phyloP scores from a whole-genome alignment of 1,284 basidiomycete species.

The Volvariella volvacea region DNA sequence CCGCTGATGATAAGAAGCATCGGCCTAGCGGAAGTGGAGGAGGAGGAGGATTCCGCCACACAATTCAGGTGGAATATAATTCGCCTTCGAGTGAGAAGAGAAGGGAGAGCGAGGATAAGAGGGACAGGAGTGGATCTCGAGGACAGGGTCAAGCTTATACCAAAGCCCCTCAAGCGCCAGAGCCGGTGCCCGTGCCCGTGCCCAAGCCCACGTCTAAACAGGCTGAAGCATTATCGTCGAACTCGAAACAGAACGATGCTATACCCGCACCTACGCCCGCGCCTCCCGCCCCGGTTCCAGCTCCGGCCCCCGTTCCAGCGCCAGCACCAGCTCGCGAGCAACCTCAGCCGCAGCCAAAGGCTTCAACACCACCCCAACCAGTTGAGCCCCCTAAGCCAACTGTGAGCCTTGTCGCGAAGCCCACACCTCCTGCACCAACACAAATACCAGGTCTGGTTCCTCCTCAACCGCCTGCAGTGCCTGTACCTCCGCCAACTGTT shows the following conservation, averaged over 20 bases:
- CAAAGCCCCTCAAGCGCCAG: neutral
- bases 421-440: neutral
- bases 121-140: conserved; percentile 17
- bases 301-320: too few species aligned
- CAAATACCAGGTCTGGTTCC: too few species aligned
- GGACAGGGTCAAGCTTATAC: neutral
- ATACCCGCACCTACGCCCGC: too few species aligned
- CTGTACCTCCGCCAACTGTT: neutral
- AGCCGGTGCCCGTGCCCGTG: too few species aligned
- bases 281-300: too few species aligned
- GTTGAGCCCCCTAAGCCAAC: too few species aligned
- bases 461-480: neutral
- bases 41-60: conserved; percentile 47
- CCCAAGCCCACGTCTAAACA: too few species aligned
- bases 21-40: conserved; percentile 19
- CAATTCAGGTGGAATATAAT: conserved; percentile 89
- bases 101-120: conserved; percentile 22
- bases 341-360: too few species aligned
- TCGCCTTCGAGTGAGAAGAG: conserved; percentile 23
- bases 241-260: too few species aligned
- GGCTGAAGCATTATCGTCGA: too few species aligned
- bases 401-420: neutral
- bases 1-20: conserved; percentile 15
- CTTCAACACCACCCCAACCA: too few species aligned
- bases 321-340: too few species aligned